Percentiles rank a stretch among this genome's conserved stretches.
These are phyloP conservation scores for Pyrenula massariospora DNA, from an alignment of 495 filamentous ascomycete species.

Conservation along the genomic window DNA sequence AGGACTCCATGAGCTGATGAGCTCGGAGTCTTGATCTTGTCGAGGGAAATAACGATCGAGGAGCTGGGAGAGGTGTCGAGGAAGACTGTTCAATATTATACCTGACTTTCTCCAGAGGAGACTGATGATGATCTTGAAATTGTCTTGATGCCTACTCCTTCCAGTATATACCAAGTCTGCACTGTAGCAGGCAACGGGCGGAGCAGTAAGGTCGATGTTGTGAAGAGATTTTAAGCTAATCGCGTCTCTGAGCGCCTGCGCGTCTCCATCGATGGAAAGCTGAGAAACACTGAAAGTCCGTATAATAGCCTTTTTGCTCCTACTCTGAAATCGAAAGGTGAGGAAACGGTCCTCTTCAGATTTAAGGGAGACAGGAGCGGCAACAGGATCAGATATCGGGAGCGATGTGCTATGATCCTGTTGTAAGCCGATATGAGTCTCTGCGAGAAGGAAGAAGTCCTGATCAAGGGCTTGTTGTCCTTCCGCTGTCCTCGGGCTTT, in stretches of 20 bases:
- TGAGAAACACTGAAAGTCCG: background rate
- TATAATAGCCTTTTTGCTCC: background rate
- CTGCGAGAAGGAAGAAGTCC: background rate
- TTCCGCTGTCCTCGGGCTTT: background rate
- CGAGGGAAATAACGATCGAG: background rate
- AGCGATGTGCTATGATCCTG: background rate
- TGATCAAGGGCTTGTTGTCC: background rate
- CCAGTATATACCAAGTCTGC: background rate
- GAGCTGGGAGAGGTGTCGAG: background rate
- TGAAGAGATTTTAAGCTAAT: background rate
- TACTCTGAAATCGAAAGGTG: background rate
- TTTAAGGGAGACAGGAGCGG: background rate
- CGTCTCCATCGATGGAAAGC: background rate
- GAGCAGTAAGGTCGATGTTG: background rate
- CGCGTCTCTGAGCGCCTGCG: background rate
- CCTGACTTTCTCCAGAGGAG: background rate
- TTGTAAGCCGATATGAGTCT: background rate
- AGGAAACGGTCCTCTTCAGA: background rate
- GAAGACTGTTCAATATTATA: background rate
- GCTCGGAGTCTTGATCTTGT: background rate
- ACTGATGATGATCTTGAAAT: background rate
- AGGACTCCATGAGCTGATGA: slow-evolving; percentile 25
- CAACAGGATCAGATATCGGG: background rate
- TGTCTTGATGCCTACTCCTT: background rate
- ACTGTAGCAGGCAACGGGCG: background rate